Percentiles rank a stretch among this genome's conserved stretches.
Conservation (phyloP, 805 yeast species). For the Debaryomyces hansenii region DNA sequence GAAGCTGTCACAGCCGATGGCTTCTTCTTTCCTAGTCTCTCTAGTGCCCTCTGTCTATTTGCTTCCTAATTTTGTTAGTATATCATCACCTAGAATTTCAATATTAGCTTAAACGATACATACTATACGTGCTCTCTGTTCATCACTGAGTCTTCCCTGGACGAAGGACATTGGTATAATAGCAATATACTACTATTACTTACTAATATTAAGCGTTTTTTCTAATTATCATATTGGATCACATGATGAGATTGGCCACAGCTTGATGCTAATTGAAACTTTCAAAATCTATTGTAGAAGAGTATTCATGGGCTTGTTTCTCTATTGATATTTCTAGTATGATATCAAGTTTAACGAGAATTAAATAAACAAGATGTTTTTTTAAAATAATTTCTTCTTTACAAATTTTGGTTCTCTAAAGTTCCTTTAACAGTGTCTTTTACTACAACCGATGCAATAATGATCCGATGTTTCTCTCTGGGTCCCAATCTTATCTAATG, state of each 20-base stretch:
- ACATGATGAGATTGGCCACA: background rate
- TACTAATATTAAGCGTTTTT: background rate
- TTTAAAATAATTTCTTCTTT: too few species aligned
- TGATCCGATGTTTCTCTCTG: too few species aligned
- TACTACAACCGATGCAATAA: too few species aligned
- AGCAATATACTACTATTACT: background rate
- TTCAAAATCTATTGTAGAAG: too few species aligned
- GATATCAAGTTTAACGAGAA: too few species aligned
- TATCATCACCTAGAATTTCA: background rate
- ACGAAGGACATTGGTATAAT: conserved; percentile 18
- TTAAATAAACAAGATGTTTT: too few species aligned
- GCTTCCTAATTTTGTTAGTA: conserved; percentile 45
- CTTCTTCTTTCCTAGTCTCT: conserved; percentile 51
- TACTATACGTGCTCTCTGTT: conserved; percentile 37
- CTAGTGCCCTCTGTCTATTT: conserved; percentile 62
- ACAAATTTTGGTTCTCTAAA: too few species aligned
- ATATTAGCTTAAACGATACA: conserved; percentile 12
- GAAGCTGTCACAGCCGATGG: conserved; percentile 5
- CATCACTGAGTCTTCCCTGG: conserved; percentile 29
- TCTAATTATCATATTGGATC: background rate
- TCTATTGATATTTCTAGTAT: too few species aligned
- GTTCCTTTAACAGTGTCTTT: too few species aligned
- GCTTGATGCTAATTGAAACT: too few species aligned
- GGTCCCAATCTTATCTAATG: too few species aligned
- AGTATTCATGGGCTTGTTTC: too few species aligned